Evolutionary conservation across 2,329 filamentous ascomycete species (phyloP), one percentile per base, ranked within the genome.

Genomic region (Trichoderma sp.): DNA sequence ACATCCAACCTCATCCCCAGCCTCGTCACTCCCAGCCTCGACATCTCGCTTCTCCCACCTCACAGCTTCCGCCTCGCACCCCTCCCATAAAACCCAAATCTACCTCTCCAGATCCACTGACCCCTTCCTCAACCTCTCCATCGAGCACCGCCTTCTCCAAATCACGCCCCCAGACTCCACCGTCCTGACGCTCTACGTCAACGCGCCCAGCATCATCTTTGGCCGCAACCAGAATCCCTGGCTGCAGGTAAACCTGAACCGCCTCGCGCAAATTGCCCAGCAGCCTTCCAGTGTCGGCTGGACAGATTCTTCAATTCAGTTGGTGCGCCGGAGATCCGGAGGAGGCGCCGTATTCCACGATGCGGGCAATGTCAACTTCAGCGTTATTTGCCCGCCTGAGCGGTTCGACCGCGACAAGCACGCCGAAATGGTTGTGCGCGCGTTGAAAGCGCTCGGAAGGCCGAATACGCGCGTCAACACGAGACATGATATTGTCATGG

Each of bases 171-270:
- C 88, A 7, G 87, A 91, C 70, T 93, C 93, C 14, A 90, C 87
- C 16, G 81, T 98, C 61, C 87, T 98, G 2, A 91, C 98, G 68
- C 86, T 97, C 61, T 99, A 98, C 82, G 87, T 89, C 75, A 98
- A 99, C 81, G 81, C 88, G 46, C 94, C 95, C 0, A 94, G 92
- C 77, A 86, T 99, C 70, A 90, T 99, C 77, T 90, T 99, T 73
- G 96, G 96, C 54, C 90, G 96, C 70, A 99, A 99, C 79, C 96
- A 99, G 82, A 99, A 99, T 78, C 96, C 96, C 66, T 99, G 95
- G 96, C 85, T 93, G 10, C 96, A 99, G 82, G 89, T 93, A 71
- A 92, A 97, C 77, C 85, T 97, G 10, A 81, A 81, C 49, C 83
- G 88, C 1, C 82, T 97, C 2, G 75, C 74, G 3, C 72, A 71